Percentiles rank a stretch among this genome's conserved stretches.
Conservation (phyloP, 2,329 filamentous ascomycete genomes). For the Aspergillus hiratsukae region DNA sequence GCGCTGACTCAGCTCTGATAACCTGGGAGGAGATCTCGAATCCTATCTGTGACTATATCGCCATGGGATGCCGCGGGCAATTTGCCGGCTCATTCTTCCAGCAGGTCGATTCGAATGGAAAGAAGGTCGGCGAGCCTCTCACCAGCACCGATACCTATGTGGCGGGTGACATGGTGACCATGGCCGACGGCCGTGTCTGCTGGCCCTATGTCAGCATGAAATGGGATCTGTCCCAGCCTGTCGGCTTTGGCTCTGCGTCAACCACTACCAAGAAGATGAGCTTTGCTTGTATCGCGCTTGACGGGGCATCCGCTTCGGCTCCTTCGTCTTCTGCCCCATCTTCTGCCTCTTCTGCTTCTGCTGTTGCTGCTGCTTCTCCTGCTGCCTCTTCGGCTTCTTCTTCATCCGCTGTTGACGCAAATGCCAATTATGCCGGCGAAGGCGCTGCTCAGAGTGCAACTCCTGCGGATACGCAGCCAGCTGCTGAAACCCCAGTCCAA, state of each 20-base stretch:
- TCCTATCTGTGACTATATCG: conserved; percentile 53
- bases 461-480: no score
- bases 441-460: not conserved
- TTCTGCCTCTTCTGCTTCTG: not conserved
- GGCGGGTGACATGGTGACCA: conserved; percentile 59
- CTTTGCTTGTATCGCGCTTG: conserved; percentile 23
- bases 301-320: not conserved
- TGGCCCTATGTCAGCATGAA: conserved; percentile 42
- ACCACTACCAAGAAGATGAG: conserved; percentile 20
- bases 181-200: conserved; percentile 55
- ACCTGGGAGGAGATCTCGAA: conserved; percentile 59
- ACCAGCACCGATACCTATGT: conserved; percentile 53
- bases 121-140: conserved; percentile 49
- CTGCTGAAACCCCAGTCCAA: not conserved
- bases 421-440: not conserved
- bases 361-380: no score
- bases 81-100: conserved; percentile 59
- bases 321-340: not conserved
- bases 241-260: conserved; percentile 9
- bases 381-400: not conserved
- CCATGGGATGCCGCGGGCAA: conserved; percentile 57
- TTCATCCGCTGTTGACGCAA: not conserved
- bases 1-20: conserved; percentile 50
- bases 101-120: conserved; percentile 49
- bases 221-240: conserved; percentile 38